phyloP scores from a whole-genome alignment of 306 rosid genomes.

The Carpinus viminea region DNA sequence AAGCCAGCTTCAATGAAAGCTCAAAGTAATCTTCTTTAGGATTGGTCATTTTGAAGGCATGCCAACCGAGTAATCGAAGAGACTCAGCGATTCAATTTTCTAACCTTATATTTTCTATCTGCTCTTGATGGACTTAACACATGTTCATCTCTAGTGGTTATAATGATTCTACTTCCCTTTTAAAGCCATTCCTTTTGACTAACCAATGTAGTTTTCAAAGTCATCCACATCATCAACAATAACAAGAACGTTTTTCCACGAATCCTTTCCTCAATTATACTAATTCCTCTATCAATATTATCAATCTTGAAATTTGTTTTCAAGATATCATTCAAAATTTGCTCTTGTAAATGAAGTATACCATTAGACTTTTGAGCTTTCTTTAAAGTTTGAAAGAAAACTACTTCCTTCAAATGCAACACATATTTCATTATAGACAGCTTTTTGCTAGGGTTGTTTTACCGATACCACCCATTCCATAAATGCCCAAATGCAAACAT shows the following conservation, averaged over 20 bases:
- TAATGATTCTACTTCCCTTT: slow-evolving; percentile 26
- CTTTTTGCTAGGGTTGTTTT: too few species aligned
- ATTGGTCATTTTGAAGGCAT: slow-evolving; percentile 11
- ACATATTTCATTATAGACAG: too few species aligned
- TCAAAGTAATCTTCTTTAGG: neutral
- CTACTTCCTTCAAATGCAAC: too few species aligned
- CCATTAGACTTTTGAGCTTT: neutral
- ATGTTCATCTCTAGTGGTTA: slow-evolving; percentile 28
- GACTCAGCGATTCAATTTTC: slow-evolving; percentile 28
- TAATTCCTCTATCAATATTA: too few species aligned
- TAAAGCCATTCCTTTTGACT: slow-evolving; percentile 12
- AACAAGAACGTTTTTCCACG: slow-evolving; percentile 6
- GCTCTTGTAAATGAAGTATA: slow-evolving; percentile 13
- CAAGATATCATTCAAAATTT: slow-evolving; percentile 20
- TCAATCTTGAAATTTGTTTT: neutral
- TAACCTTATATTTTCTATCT: neutral
- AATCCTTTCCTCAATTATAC: neutral
- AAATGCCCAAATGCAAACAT: too few species aligned
- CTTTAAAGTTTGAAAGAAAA: too few species aligned
- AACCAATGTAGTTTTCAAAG: neutral
- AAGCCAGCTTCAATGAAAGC: slow-evolving; percentile 20
- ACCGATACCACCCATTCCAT: too few species aligned
- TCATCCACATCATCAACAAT: slow-evolving; percentile 27
- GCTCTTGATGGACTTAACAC: neutral
- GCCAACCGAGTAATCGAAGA: slow-evolving; percentile 30